These are phyloP conservation scores for Atractiella rhizophila DNA, from an alignment of 768 basidiomycete genomes.

Conservation along the genomic window DNA sequence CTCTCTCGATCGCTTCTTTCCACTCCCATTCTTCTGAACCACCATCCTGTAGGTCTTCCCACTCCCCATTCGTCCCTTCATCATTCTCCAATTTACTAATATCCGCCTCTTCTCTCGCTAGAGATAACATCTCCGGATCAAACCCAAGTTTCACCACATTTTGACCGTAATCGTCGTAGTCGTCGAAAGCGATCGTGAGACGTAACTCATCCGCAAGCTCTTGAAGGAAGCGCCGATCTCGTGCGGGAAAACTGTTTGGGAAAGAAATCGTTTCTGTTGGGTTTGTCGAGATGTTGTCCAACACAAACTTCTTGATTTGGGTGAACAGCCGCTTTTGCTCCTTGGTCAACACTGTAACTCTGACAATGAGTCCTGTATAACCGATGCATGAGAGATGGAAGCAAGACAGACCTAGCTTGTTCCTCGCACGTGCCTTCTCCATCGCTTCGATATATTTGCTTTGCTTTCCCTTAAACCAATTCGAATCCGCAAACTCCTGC, in stretches of 20 bases:
- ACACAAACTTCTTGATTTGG: constrained; percentile 48
- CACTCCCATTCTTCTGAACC: constrained; percentile 42
- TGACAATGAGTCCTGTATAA: background rate
- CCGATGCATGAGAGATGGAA: background rate
- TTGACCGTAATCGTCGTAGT: constrained; percentile 45
- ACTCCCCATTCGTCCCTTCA: constrained; percentile 20
- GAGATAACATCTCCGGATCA: constrained; percentile 38
- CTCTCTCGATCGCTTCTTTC: constrained; percentile 45
- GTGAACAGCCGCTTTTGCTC: constrained; percentile 56
- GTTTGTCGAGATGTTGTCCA: constrained; percentile 17
- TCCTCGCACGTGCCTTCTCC: constrained; percentile 34
- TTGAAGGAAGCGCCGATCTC: constrained; percentile 54
- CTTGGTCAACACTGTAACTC: constrained; percentile 35
- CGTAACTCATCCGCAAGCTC: constrained; percentile 52
- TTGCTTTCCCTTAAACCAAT: constrained; percentile 89
- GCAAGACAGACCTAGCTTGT: constrained; percentile 36
- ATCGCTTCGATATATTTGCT: constrained; percentile 39
- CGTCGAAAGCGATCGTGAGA: constrained; percentile 68
- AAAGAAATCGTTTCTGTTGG: constrained; percentile 31
- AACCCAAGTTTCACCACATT: constrained; percentile 21
- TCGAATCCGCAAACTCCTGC: constrained; percentile 65
- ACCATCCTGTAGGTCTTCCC: constrained; percentile 20
- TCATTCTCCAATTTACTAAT: constrained; percentile 20
- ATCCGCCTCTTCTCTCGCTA: constrained; percentile 17
- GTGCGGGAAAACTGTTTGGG: constrained; percentile 51